Evolutionary conservation across 352 stramenopile genomes (phyloP), one percentile per base, ranked within the genome.

Genomic region (Phytophthora meadii): DNA sequence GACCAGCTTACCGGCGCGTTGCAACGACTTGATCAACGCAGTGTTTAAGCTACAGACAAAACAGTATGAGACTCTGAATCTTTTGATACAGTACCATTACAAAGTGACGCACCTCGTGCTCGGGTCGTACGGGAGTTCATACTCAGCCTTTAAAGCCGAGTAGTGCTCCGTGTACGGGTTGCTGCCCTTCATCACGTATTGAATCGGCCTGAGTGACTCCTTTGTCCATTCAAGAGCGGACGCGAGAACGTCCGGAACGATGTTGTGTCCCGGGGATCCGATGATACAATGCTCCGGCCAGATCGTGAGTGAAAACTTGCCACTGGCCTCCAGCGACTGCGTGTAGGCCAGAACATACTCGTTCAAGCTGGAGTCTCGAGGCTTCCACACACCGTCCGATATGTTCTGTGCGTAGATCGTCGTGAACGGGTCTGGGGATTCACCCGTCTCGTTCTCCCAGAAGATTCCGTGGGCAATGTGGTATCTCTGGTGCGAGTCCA

Each of bases 281-380:
- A 98, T 90, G 22, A 98, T 62, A 78, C 96, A 99, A 75, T 99
- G 96, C 72, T 98, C 95, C 2, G 97, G 96, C 97, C 96, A 99
- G 65, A 99, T 97, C 30, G 76, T 96, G 5, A 98, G 75, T 61
- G 74, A 77, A 62, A 98, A 98, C 48, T 89, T 89, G 37, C 85
- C 84, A 25, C 79, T 86, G 30, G 70, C 53, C 65, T 98, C 92
- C 30, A 98, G 72, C 51, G 78, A 72, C 37, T 76, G 59, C 0
- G 88, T 95, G 82, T 99, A 98, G 53, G 85, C 76, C n/a, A 93
- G 74, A 37, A 82, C 88, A 42, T 98, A 96, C 17, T 91, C 80
- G 19, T 87, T 58, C 2, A 97, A 72, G 28, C 81, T 72, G 15
- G 86, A 30, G 32, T 87, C 69, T 17, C 79, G 74, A 7, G 83